phyloP scores from a whole-genome alignment of 164 flowering plant genomes.

The Tetracentron sinense region DNA sequence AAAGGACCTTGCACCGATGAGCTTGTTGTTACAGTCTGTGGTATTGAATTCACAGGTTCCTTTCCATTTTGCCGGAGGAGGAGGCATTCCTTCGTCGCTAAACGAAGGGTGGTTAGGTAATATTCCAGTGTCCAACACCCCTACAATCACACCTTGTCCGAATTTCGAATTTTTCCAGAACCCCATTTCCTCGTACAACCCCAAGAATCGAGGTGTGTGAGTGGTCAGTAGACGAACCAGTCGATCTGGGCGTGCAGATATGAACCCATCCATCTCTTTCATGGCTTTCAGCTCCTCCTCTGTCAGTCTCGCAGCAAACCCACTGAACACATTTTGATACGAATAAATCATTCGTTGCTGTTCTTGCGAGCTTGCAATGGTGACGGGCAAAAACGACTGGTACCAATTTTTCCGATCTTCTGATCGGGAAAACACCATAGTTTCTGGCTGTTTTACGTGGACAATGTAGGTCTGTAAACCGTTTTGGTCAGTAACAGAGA shows the following conservation, averaged over 20 bases:
- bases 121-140: slow-evolving; percentile 38
- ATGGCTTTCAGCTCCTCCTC: slow-evolving; percentile 27
- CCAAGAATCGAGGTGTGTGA: slow-evolving; percentile 36
- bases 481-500: neutral
- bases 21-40: slow-evolving; percentile 18
- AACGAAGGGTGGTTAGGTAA: slow-evolving; percentile 36
- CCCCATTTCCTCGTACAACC: slow-evolving; percentile 24
- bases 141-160: slow-evolving; percentile 39
- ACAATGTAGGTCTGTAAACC: slow-evolving; percentile 18
- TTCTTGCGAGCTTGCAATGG: neutral
- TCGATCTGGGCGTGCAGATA: slow-evolving; percentile 17
- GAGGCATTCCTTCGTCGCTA: slow-evolving; percentile 27
- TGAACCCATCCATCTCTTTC: slow-evolving; percentile 22
- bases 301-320: slow-evolving; percentile 34
- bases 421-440: neutral
- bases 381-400: slow-evolving; percentile 24
- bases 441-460: slow-evolving; percentile 21
- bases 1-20: slow-evolving; percentile 44
- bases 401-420: slow-evolving; percentile 19
- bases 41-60: slow-evolving; percentile 21
- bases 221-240: slow-evolving; percentile 26
- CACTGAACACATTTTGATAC: slow-evolving; percentile 12
- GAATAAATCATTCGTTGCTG: neutral
- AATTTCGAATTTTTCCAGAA: slow-evolving; percentile 28
- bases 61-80: slow-evolving; percentile 27